Evolutionary conservation across 768 basidiomycete species (phyloP).

Genomic region (Plicaturopsis crispa): DNA sequence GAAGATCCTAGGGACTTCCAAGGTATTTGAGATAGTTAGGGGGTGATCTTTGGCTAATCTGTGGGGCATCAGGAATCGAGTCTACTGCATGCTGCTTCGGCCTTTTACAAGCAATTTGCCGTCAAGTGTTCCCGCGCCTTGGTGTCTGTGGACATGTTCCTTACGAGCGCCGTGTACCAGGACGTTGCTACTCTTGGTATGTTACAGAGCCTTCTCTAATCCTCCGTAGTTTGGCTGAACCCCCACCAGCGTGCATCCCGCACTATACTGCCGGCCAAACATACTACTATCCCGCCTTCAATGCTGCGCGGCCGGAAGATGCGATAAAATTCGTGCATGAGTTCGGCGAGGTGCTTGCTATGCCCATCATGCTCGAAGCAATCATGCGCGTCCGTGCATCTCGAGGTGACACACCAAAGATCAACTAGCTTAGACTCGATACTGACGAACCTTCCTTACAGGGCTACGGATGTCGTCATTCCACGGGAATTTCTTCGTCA

Average conservation of each 20-base stretch:
- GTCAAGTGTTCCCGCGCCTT: conserved; percentile 60
- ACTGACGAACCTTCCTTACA: neutral
- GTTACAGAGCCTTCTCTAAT: conserved; percentile 5
- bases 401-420: conserved; percentile 24
- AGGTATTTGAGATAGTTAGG: conserved; percentile 31
- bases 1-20: conserved; percentile 90
- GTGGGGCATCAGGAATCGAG: conserved; percentile 40
- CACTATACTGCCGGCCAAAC: conserved; percentile 64
- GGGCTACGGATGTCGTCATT: conserved; percentile 49
- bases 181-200: conserved; percentile 54
- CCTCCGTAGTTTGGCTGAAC: neutral
- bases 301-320: conserved; percentile 50
- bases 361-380: conserved; percentile 56
- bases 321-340: conserved; percentile 64
- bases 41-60: neutral
- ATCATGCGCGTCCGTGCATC: conserved; percentile 66
- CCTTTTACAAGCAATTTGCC: conserved; percentile 64
- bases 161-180: conserved; percentile 51
- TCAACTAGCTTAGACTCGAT: neutral
- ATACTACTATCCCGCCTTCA: conserved; percentile 67
- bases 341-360: conserved; percentile 52
- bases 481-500: conserved; percentile 57
- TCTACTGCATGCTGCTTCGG: conserved; percentile 46
- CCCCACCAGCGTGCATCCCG: conserved; percentile 40
- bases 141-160: conserved; percentile 67